Conservation (phyloP, 139 green algal genomes). For the Asterochloris erici region DNA sequence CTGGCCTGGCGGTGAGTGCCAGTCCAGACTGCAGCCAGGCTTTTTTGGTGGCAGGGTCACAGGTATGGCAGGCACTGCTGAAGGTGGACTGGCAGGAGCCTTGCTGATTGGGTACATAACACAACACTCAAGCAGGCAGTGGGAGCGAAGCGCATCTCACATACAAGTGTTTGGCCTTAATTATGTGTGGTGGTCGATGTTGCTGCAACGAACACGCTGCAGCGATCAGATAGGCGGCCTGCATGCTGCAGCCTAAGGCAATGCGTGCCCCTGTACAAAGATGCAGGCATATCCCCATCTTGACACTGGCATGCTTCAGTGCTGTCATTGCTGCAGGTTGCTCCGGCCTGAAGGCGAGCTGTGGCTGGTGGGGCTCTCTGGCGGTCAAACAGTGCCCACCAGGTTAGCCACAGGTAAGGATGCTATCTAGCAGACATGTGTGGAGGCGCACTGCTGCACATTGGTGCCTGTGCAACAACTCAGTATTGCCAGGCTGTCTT, state of each 20-base stretch:
- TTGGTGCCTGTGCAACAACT: neutral
- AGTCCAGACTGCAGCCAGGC: neutral
- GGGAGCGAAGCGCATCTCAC: too few species aligned
- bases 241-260: neutral
- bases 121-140: neutral
- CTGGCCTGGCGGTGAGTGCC: neutral
- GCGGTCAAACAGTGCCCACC: neutral
- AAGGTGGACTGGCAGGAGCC: neutral
- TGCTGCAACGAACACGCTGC: neutral
- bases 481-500: neutral
- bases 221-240: neutral
- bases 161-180: neutral
- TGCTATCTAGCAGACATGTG: neutral
- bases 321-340: neutral
- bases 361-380: constrained; percentile 2
- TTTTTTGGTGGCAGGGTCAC: neutral
- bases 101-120: neutral
- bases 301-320: neutral
- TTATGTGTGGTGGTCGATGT: neutral
- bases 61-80: neutral
- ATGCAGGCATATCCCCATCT: neutral
- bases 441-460: neutral
- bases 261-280: neutral
- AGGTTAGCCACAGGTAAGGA: constrained; percentile 1
- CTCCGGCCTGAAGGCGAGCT: neutral